Evolutionary conservation across 1,139 yeast species (phyloP), one percentile per base, ranked within the genome.

Genomic region (Wickerhamiella infanticola): DNA sequence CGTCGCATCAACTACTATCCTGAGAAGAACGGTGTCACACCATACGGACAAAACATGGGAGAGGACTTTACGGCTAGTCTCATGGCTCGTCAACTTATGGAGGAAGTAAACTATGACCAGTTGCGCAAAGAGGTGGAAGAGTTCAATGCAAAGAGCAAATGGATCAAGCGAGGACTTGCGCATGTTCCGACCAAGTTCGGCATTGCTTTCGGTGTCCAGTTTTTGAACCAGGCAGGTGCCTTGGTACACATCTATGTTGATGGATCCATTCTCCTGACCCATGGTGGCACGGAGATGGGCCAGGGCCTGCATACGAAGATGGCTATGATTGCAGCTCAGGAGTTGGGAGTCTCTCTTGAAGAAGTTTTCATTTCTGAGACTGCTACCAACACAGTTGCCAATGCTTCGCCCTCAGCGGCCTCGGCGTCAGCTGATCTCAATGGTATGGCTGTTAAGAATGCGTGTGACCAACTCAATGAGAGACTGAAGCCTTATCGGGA

Each of bases 261-360:
- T 52, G 73, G 73, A 1, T 65, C 71, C 24, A 59, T 69, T 24
- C 53, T 69, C 29, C 55, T 69, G 23, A 58, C 72, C 6, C 72
- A 68, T 42, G 73, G 73, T 41, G 73, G 73, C 45, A 68, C 68
- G n/a, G 73, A 69, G 49, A 69, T 69, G 63, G 73, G 73, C 25
- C 73, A 69, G 51, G 73, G 73, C n/a, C 53, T 69, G 40, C 63
- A 65, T 45, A 68, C 73, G n/a, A 69, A 69, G 51, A 68, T 68
- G 72, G 61, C 64, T 9, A 68, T 67, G 70, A 54, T 69, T 36
- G 64, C 66, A 27, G 73, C 73, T 1, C 58, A 65, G 43, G 70
- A 65, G 49, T 58, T 69, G 33, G 59, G 59, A 3, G 68, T 68
- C 9, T 66, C 69, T 2, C 51, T 66, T 36, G 67, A 65, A 3